Base-by-base conservation (phyloP, 805 yeast species). In the Metschnikowia anglica region DNA sequence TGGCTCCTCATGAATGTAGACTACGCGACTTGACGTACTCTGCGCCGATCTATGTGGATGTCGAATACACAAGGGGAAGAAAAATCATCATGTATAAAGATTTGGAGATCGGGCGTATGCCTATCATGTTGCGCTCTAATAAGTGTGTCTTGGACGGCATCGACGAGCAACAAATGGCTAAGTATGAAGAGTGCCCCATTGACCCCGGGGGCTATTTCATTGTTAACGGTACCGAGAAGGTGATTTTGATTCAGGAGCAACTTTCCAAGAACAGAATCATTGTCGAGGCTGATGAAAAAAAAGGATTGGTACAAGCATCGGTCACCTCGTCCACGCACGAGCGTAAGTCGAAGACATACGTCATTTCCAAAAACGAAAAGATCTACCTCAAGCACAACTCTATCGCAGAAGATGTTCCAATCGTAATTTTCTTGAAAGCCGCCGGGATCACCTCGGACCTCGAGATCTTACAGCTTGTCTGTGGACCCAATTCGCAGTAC, bases 191-290 rank as follows among this genome's bases (percentile, higher is more conserved):
- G 66, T 93, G 99, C 65, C 99, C 99, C 0, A 72, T 93, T 37
- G 99, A 93, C 66, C 99, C 99, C 5, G 99, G 99, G 68, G 99
- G 99, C 57, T 93, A 93, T 61, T 93, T 93, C 59, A 87, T 91
- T 59, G 97, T 91, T 37, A 91, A 91, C 61, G 99, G 99, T 63
- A 93, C 99, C 0, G 99, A 93, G 58, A 93, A 93, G 63, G 99
- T 93, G 34, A 93, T 93, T 50, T 75, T 93, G 53, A 95, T 93
- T 32, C 99, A 93, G 66, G 99, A 93, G 66, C 99, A 93, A 73
- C 74, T 93, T 62, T 84, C 95, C 38, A 93, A 93, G 68, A 93
- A 93, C 67, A 87, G 99, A 77, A 93, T 93, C 60, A 89, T 93
- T 58, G 99, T 93, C 11, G 99, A 93, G 65, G 93, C 97, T 1